phyloP scores from a whole-genome alignment of 1,284 basidiomycete species.

The Heterobasidion irregulare region DNA sequence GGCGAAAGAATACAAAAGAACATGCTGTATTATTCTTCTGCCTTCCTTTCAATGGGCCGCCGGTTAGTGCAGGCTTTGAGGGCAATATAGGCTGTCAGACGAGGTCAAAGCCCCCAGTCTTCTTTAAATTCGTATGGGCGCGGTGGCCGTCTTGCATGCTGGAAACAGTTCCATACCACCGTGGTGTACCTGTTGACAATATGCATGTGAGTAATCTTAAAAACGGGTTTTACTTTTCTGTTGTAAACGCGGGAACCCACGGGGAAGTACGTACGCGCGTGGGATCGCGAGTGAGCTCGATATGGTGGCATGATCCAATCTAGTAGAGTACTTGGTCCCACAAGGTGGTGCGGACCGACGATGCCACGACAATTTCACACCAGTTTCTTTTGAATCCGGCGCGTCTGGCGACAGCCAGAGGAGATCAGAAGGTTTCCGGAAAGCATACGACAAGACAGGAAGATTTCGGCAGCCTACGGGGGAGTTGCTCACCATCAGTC shows the following conservation, averaged over 20 bases:
- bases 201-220: background rate
- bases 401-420: background rate
- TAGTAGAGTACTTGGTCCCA: background rate
- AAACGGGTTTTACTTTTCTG: background rate
- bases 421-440: background rate
- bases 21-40: too few relatives aligned
- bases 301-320: background rate
- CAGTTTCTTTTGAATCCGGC: background rate
- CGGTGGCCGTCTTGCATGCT: too few relatives aligned
- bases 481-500: too few relatives aligned
- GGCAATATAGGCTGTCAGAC: too few relatives aligned
- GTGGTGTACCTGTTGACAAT: too few relatives aligned
- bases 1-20: too few relatives aligned
- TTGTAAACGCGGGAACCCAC: background rate
- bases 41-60: too few relatives aligned
- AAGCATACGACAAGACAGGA: background rate
- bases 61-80: too few relatives aligned
- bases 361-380: background rate
- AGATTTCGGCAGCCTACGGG: background rate
- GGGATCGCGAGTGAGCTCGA: background rate
- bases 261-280: background rate
- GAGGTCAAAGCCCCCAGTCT: too few relatives aligned
- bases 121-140: too few relatives aligned
- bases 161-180: too few relatives aligned
- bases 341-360: background rate